Evolutionary conservation across 2,329 filamentous ascomycete genomes (phyloP), one percentile per base, ranked within the genome.

Genomic region (Trichophyton verrucosum): DNA sequence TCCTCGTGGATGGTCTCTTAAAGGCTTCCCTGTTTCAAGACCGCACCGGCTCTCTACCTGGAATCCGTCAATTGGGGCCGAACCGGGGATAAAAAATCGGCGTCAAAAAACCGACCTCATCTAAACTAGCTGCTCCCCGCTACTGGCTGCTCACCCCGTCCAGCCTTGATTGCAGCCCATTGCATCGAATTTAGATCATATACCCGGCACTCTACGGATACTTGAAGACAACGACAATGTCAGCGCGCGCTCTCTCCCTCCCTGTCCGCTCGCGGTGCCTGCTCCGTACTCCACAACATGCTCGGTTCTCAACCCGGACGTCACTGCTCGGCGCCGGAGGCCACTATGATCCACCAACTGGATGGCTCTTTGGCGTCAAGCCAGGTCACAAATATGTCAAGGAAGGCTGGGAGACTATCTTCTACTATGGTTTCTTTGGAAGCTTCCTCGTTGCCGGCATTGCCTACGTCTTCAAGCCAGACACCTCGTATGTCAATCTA

Each of bases 321-420:
- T 69, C 64, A 59, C 68, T 75, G 60, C 69, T 72, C 61, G 71
- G 74, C 61, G 72, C 74, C 62, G 76, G 76, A 65, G 78, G 79
- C 66, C 84, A 88, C 77, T 99, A 91, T 77, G 94, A 99, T 68
- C 86, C 91, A 56, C 92, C 94, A 2, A 82, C 80, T 61, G 94
- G 94, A 69, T 96, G 91, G 89, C 84, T 99, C 69, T 96, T 89
- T 75, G 91, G 91, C 67, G 83, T 96, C 69, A 91, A 91, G 80
- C 94, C 94, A 40, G 91, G 91, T 65, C 89, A 96, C 84, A 95
- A 96, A 81, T 86, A 89, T 73, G 85, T 95, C 82, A 88, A 90
- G 75, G 94, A 99, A 79, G 94, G 92, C 59, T 99, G 94, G 94
- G 94, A 99, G 82, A 85, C 81, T 66, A 77, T 91, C 61, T 91